Evolutionary conservation across 768 basidiomycete species (phyloP).

Genomic region (Russula sp.): DNA sequence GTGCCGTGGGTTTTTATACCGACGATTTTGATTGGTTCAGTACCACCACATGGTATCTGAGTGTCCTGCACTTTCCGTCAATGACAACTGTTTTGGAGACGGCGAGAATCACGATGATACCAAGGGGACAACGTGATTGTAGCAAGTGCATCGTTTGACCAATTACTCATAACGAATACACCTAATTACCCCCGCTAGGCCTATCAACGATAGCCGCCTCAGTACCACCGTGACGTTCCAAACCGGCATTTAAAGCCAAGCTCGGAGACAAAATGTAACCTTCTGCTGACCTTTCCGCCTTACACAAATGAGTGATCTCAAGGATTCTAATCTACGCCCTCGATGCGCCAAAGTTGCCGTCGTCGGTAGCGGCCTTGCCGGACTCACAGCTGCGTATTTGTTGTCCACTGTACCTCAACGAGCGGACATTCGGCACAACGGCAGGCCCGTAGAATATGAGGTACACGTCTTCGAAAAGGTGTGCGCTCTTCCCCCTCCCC

Average conservation of each 20-base stretch:
- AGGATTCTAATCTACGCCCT: neutral
- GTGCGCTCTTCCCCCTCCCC: constrained; percentile 25
- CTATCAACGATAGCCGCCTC: neutral
- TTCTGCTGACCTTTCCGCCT: neutral
- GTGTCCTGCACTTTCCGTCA: too few relatives aligned
- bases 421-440: constrained; percentile 8
- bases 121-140: neutral
- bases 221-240: neutral
- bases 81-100: too few relatives aligned
- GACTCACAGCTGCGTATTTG: constrained; percentile 64
- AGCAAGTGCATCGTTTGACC: neutral
- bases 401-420: constrained; percentile 38
- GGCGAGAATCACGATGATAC: neutral
- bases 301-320: neutral
- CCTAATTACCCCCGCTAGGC: neutral
- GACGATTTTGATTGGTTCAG: too few relatives aligned
- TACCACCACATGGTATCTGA: too few relatives aligned
- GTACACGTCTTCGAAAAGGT: constrained; percentile 78
- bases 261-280: neutral
- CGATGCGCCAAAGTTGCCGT: constrained; percentile 56
- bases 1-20: too few relatives aligned
- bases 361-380: constrained; percentile 70
- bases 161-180: neutral
- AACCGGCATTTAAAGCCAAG: neutral
- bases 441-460: constrained; percentile 49